Base-by-base conservation (phyloP, 345 rosid species). In the Camelina hispida region DNA sequence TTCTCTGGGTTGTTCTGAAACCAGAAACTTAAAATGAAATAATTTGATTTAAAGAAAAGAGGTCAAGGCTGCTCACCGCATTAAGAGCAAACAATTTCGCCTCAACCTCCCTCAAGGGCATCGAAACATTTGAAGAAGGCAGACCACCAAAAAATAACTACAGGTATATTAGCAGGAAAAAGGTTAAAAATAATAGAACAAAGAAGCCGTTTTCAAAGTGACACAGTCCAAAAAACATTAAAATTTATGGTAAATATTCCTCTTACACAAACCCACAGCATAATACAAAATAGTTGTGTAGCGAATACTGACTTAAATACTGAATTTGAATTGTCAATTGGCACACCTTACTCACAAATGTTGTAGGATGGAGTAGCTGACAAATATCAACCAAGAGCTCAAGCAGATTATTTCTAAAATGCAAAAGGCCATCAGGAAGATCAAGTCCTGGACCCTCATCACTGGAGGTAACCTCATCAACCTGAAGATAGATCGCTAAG, bases 381-480 rank as follows among this genome's bases (percentile, higher is more conserved):
- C 98, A 93, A 47, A 89, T 86, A 84, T 93, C 98, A 74, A 87
- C 96, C 84, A 91, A 76, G 77, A 89, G 90, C 79, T 93, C 98
- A 58, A 85, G 84, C 71, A 93, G 96, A 84, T 93, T 89, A 84
- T 79, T 86, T 83, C 98, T 83, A 66, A 87, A 93, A 63, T 88
- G 94, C 67, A 82, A 81, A 57, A 93, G 96, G 62, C 92, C 91
- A 77, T 93, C 98, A 28, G 97, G 97, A 73, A 93, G 83, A 35
- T 89, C 94, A 68, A 83, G 77, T 23, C 72, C 80, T 73, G 80
- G 84, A 72, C 84, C 84, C 51, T 81, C 88, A 48, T 88, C 91
- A 79, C 35, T 82, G 58, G 80, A 81, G 57, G 93, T 85, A 79
- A 86, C 86, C 62, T 89, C 97, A 68, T 91, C 94, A 82, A 88